Evolutionary conservation across 768 basidiomycete species (phyloP), one percentile per base, ranked within the genome.

Genomic region (Suillus tomentosus): DNA sequence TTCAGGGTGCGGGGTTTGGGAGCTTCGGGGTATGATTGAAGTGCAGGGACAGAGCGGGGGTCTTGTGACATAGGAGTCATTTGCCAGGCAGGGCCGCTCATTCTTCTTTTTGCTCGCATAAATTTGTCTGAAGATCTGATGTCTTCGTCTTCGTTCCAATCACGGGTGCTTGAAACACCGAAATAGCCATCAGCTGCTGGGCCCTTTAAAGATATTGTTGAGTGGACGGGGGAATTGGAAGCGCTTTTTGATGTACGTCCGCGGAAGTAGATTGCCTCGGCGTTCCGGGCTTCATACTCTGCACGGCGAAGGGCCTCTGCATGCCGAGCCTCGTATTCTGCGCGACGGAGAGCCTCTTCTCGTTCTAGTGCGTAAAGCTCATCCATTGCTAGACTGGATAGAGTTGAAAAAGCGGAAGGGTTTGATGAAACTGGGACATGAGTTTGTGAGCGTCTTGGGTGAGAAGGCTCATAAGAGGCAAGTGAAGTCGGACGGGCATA

Each of bases 341-440:
- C 94, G 42, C 94, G 82, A 22, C 94, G 83, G 39, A 88, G 75
- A 3, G 93, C 90, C 74, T 97, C 96, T 65, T 89, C 84, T 45
- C 88, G 88, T 73, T 99, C 96, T 37, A 99, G 87, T 68, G 89
- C 88, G 70, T 92, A 90, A 9, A 99, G 84, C 72, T 97, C 94
- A 64, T 94, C 94, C 78, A 96, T 90, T 3, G 95, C 95, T 22
- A 91, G 79, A 37, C 79, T 89, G 53, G 90, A 89, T 22, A 92
- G 76, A 1, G 89, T 82, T n/a, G 85, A 84, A 69, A 92, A 86
- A 3, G 90, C 81, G 40, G 86, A 75, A 14, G 78, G 74, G 69
- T 79, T 76, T 54, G 63, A 70, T 69, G 71, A 69, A 48, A 58
- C 69, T 39, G 64, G 72, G 13, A 68, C 63, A 63, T 70, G 74